Evolutionary conservation across 2,329 filamentous ascomycete genomes (phyloP), one percentile per base, ranked within the genome.

Genomic region (Dichotomopilus funicola): DNA sequence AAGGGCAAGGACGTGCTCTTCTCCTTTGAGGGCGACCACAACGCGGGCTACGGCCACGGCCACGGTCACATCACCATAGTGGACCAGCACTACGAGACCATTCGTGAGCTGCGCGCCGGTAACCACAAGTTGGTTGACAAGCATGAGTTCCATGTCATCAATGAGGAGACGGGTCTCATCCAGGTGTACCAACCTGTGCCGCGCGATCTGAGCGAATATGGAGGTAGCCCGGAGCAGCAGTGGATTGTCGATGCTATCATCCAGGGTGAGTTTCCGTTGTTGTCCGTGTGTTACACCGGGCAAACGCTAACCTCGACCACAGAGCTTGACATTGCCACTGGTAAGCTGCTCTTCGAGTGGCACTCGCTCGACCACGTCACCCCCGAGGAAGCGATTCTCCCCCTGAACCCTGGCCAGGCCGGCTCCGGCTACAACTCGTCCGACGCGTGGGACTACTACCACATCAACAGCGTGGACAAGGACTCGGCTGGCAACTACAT

Each of bases 311-410:
- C 19, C 19, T 27, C 19, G 6, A 12, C 45, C 36, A 10, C 49
- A 70, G 67, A 70, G 62, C 70, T 78, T 11, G 75, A 82, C 54
- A 77, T 81, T 43, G 71, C 76, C 31, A 82, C 77, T 2, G 79
- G 79, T 2, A 70, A 75, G 42, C 66, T 84, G 3, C 58, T 83
- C 9, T 84, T 83, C 59, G 80, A 84, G 61, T 84, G 81, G 81
- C 73, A 73, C 35, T 78, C 76, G 59, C 67, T 83, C 8, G 78
- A 82, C 55, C 77, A 83, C 64, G 71, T 81, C n/a, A 70, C 73
- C 44, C 13, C 53, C 38, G 35, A 47, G 76, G 75, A 78, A 59
- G 70, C 73, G 5, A 67, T 78, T 10, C 67, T 78, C 9, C 71
- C 73, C 10, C 67, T 78, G 35, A 73, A 75, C 59, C 72, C 73